A percentile compares a stretch with the other conserved stretches of the same genome.
Conservation (phyloP, 352 stramenopile genomes). For the Globisporangium barbulae region DNA sequence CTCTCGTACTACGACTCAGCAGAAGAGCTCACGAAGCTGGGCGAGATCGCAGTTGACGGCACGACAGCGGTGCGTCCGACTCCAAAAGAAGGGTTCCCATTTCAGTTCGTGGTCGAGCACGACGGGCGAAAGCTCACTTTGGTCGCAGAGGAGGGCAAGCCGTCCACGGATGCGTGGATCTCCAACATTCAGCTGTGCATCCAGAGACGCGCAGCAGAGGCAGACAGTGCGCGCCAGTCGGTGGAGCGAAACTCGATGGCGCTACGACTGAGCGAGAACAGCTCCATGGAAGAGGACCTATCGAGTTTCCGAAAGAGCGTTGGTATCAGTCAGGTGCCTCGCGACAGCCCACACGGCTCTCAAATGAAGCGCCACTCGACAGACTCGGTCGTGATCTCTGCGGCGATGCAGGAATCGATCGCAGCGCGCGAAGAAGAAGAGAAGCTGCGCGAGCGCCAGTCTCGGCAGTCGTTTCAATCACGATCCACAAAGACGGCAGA, state of each 20-base stretch:
- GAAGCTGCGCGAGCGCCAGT: slow-evolving; percentile 31
- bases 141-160: slow-evolving; percentile 52
- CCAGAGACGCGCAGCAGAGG: slow-evolving; percentile 25
- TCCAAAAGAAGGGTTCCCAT: slow-evolving; percentile 54
- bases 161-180: slow-evolving; percentile 64
- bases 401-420: slow-evolving; percentile 49
- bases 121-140: slow-evolving; percentile 64
- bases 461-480: slow-evolving; percentile 40
- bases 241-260: slow-evolving; percentile 35
- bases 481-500: slow-evolving; percentile 37
- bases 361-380: slow-evolving; percentile 69
- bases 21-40: slow-evolving; percentile 75
- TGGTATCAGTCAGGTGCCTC: slow-evolving; percentile 14
- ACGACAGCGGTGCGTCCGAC: slow-evolving; percentile 46
- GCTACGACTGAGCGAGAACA: slow-evolving; percentile 37
- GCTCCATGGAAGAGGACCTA: slow-evolving; percentile 37
- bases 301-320: slow-evolving; percentile 31
- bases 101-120: slow-evolving; percentile 70
- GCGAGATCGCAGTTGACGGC: slow-evolving; percentile 73
- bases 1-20: slow-evolving; percentile 81
- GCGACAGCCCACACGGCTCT: slow-evolving; percentile 18
- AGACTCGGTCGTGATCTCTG: slow-evolving; percentile 57
- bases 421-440: slow-evolving; percentile 39
- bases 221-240: slow-evolving; percentile 30
- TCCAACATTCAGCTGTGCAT: slow-evolving; percentile 55